Percentiles rank a stretch among this genome's conserved stretches.
phyloP scores from a whole-genome alignment of 108 stramenopile genomes.

The Discostella stelligeroides region DNA sequence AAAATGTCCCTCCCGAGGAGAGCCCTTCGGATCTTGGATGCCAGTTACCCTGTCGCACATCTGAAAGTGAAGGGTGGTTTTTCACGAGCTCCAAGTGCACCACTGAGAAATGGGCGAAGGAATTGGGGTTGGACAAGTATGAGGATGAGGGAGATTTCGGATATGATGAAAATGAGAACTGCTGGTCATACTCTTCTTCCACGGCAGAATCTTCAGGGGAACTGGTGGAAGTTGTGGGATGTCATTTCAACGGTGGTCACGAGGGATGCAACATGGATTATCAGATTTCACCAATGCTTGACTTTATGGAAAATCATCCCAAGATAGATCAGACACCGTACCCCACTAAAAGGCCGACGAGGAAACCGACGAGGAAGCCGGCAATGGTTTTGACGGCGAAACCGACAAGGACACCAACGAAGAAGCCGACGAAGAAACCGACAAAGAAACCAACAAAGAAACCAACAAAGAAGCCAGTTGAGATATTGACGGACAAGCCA shows the following conservation, averaged over 20 bases:
- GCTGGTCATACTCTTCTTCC: slow-evolving; percentile 5
- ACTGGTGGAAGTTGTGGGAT: too few species aligned
- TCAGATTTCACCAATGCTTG: background rate
- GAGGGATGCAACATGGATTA: background rate
- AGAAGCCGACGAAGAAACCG: too few species aligned
- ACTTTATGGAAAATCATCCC: slow-evolving; percentile 4
- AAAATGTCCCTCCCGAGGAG: slow-evolving; percentile 1
- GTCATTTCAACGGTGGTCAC: too few species aligned
- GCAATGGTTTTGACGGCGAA: too few species aligned
- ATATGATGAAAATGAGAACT: background rate
- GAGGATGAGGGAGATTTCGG: slow-evolving; percentile 3
- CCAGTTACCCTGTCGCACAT: background rate
- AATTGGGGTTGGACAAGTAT: slow-evolving; percentile 4
- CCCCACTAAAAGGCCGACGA: too few species aligned
- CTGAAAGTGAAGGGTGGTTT: background rate
- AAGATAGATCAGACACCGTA: slow-evolving; percentile 1
- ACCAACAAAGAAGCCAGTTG: too few species aligned
- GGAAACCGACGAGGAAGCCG: too few species aligned
- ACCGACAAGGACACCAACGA: too few species aligned
- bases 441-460: too few species aligned
- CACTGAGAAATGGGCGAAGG: slow-evolving; percentile 5
- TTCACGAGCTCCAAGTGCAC: too few species aligned
- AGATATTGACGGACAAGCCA: too few species aligned
- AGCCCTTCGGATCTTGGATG: slow-evolving; percentile 1
- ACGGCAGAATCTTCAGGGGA: background rate